Conservation (phyloP, 768 basidiomycete genomes). For the Amanita jacksonii region DNA sequence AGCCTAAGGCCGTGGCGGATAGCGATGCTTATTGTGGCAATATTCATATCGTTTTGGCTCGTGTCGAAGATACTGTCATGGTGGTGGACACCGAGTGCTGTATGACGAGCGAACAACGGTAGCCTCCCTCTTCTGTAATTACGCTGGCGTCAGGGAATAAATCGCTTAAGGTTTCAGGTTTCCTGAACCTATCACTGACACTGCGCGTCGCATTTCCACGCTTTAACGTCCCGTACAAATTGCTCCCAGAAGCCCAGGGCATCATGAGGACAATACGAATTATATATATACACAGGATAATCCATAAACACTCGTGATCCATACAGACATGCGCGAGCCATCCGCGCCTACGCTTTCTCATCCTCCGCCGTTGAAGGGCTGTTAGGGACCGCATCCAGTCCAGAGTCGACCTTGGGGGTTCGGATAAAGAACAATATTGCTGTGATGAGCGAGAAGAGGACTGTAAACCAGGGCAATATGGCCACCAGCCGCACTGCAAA, state of each 20-base stretch:
- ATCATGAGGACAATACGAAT: no score
- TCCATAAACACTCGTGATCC: no score
- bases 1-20: slow-evolving; percentile 63
- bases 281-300: no score
- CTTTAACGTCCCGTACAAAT: no score
- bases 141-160: no score
- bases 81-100: slow-evolving; percentile 17
- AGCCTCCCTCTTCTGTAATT: no score
- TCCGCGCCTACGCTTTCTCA: no score
- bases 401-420: background rate
- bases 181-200: no score
- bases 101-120: background rate
- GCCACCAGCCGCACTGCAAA: slow-evolving; percentile 7
- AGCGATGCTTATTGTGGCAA: slow-evolving; percentile 46
- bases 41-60: slow-evolving; percentile 51
- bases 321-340: no score
- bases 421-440: slow-evolving; percentile 16
- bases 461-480: slow-evolving; percentile 12
- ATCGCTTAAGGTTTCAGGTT: no score
- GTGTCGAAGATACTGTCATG: slow-evolving; percentile 41
- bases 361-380: background rate
- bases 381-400: background rate
- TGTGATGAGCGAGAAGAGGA: slow-evolving; percentile 18
- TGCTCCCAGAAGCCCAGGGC: no score
- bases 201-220: no score